Evolutionary conservation across 495 filamentous ascomycete genomes (phyloP).

Genomic region (Tetracladium setigerum): DNA sequence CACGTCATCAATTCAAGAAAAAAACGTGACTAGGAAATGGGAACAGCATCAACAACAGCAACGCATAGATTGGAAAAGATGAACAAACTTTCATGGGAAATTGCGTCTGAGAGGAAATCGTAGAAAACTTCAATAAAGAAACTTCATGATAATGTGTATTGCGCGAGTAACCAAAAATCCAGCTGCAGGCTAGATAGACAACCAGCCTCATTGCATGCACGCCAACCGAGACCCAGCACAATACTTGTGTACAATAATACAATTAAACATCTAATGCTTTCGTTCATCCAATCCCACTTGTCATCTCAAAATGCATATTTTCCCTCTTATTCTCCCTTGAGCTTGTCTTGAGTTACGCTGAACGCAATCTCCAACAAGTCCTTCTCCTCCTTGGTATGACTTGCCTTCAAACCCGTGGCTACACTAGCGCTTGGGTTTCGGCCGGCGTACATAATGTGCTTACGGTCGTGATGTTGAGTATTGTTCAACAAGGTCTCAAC

Average conservation of each 20-base stretch:
- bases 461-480: conserved; percentile 81
- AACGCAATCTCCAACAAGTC: conserved; percentile 75
- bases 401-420: conserved; percentile 83
- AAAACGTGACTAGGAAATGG: too few relatives aligned
- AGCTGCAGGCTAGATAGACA: too few relatives aligned
- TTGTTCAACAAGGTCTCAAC: conserved; percentile 92
- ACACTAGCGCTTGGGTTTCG: conserved; percentile 84
- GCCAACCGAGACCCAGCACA: too few relatives aligned
- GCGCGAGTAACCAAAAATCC: too few relatives aligned
- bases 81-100: too few relatives aligned
- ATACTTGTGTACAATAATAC: conserved; percentile 23
- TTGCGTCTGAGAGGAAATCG: too few relatives aligned
- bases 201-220: too few relatives aligned
- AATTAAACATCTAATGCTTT: background rate
- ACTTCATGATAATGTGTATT: too few relatives aligned
- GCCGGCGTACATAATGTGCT: conserved; percentile 96
- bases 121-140: too few relatives aligned
- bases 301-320: conserved; percentile 4
- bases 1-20: too few relatives aligned
- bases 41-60: too few relatives aligned
- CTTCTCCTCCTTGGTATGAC: conserved; percentile 89
- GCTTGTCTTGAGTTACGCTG: conserved; percentile 53
- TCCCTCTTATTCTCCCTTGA: conserved; percentile 56
- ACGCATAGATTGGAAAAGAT: too few relatives aligned
- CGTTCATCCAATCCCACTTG: background rate